Conservation (phyloP, 2,329 filamentous ascomycete genomes). For the Cryphonectria carpinicola region DNA sequence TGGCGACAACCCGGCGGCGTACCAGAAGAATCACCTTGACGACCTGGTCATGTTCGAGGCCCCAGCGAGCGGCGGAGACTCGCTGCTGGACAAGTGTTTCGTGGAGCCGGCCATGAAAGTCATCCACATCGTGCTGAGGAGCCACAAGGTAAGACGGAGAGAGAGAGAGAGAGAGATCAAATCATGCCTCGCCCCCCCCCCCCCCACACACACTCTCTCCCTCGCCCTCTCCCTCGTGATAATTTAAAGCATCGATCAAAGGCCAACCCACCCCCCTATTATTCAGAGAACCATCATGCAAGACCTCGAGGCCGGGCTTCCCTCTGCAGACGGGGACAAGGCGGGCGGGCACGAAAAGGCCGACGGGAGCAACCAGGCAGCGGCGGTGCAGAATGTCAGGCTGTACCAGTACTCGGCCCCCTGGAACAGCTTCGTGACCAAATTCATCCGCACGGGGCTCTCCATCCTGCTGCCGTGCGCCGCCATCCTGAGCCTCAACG, state of each 20-base stretch:
- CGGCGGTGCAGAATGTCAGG: constrained; percentile 18
- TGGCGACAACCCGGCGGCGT: constrained; percentile 18
- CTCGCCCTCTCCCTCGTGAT: no score
- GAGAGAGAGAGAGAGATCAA: no score
- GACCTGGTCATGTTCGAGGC: constrained; percentile 22
- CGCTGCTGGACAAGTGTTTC: constrained; percentile 14
- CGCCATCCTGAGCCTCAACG: constrained; percentile 32
- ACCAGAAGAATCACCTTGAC: constrained; percentile 10
- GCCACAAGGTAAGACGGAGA: background rate
- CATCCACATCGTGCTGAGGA: background rate
- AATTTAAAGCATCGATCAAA: no score
- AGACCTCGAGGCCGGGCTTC: constrained; percentile 6
- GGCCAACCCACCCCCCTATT: background rate
- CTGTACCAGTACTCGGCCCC: constrained; percentile 23
- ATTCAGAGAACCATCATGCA: background rate
- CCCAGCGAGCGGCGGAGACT: constrained; percentile 11
- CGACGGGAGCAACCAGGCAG: background rate
- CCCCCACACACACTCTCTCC: no score
- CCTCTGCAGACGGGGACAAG: background rate
- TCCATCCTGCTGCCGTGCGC: constrained; percentile 31
- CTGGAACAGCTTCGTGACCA: constrained; percentile 14
- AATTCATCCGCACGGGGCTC: constrained; percentile 30
- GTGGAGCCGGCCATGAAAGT: constrained; percentile 12
- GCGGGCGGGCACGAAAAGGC: background rate
- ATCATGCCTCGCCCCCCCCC: no score